Evolutionary conservation across 257 asterid genomes (phyloP).

Genomic region (Jaltomata sinuosa): DNA sequence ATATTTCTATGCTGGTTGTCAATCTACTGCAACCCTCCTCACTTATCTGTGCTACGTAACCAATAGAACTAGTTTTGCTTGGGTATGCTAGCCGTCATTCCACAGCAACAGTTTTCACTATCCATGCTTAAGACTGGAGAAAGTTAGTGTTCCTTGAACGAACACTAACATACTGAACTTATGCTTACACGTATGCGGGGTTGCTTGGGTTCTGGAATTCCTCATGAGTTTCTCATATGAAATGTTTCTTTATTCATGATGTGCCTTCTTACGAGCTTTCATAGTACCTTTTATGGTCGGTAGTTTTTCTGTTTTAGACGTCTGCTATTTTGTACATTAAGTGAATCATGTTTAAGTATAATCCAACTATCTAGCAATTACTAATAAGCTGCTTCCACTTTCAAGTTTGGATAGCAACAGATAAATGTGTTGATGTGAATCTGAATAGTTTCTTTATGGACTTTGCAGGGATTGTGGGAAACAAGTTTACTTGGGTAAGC

Average conservation of each 20-base stretch:
- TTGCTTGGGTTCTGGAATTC: not conserved
- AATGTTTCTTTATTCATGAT: too few species aligned
- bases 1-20: not conserved
- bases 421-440: not conserved
- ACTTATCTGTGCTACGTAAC: not conserved
- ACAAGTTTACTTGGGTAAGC: conserved; percentile 89
- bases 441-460: not conserved
- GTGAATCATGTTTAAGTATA: too few species aligned
- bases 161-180: not conserved
- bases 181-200: not conserved
- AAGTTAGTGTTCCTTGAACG: not conserved
- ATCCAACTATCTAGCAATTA: not conserved
- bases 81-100: not conserved
- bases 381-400: not conserved
- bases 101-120: not conserved
- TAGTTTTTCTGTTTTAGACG: too few species aligned
- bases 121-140: not conserved
- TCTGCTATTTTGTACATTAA: too few species aligned
- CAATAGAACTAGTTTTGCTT: not conserved
- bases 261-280: too few species aligned
- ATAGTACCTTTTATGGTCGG: too few species aligned
- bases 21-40: not conserved
- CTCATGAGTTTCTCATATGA: too few species aligned
- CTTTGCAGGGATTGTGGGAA: conserved; percentile 89
- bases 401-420: not conserved